phyloP scores from a whole-genome alignment of 805 yeast genomes.

The Sugiyamaella qingdaonensis region DNA sequence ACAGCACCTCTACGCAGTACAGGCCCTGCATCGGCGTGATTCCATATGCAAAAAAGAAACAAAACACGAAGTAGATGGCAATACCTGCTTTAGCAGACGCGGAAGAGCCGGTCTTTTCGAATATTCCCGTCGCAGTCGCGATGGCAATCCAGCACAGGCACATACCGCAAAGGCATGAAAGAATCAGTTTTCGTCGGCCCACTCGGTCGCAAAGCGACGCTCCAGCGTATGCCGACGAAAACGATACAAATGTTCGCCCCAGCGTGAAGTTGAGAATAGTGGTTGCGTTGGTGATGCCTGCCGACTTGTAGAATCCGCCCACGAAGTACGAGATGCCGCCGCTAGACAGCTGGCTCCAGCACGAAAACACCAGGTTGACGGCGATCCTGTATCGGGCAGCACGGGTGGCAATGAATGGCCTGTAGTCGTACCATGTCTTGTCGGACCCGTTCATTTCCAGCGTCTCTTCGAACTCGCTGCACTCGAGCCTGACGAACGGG shows the following conservation, averaged over 20 bases:
- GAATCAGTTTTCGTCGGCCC: conserved; percentile 30
- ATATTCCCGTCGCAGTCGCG: conserved; percentile 26
- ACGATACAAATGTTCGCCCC: conserved; percentile 10
- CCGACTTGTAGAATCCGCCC: conserved; percentile 11
- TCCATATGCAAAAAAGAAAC: conserved; percentile 23
- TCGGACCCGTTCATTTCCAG: conserved; percentile 12
- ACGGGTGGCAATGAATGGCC: conserved; percentile 11
- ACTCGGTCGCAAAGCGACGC: conserved; percentile 25
- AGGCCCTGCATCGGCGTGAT: conserved; percentile 37
- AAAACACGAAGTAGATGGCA: conserved; percentile 19
- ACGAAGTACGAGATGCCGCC: conserved; percentile 21
- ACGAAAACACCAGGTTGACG: conserved; percentile 13
- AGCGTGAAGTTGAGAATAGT: conserved; percentile 21
- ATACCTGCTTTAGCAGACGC: conserved; percentile 24
- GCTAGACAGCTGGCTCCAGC: conserved; percentile 15
- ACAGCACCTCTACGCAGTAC: conserved; percentile 31
- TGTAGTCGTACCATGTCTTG: conserved; percentile 18
- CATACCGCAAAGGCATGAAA: conserved; percentile 23
- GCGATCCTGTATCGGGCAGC: conserved; percentile 16
- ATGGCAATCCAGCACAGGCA: conserved; percentile 24
- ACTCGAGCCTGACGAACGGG: conserved; percentile 15
- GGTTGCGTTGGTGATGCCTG: conserved; percentile 12
- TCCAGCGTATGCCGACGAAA: conserved; percentile 17
- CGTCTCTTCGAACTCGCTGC: conserved; percentile 17
- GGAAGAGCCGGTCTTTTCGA: conserved; percentile 16